A percentile compares a stretch with the other conserved stretches of the same genome.
Evolutionary conservation across 306 rosid species (phyloP).

Genomic region (Chamaecrista fasciculata): DNA sequence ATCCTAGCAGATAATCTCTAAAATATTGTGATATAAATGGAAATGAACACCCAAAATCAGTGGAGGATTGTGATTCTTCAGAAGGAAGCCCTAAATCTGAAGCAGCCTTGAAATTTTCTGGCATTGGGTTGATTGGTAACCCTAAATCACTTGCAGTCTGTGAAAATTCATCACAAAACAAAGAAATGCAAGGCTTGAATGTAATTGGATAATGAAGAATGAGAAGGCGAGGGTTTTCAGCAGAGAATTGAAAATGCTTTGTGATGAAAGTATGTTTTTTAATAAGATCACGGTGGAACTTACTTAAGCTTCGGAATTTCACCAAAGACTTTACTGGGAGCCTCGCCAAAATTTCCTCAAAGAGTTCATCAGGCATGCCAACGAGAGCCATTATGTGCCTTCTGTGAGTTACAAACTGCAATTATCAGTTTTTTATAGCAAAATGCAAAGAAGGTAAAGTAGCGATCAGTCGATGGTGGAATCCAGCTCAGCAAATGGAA

Average conservation of each 20-base stretch:
- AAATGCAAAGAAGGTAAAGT: not conserved
- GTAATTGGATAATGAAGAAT: not conserved
- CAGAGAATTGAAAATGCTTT: not conserved
- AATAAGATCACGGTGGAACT: not conserved
- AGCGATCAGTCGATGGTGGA: not conserved
- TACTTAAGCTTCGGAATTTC: not conserved
- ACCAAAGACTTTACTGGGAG: not conserved
- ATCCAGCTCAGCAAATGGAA: not conserved
- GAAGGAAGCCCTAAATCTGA: too few species aligned
- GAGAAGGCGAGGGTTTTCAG: not conserved
- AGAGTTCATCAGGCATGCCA: not conserved
- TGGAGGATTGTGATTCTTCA: too few species aligned
- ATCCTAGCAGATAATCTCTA: not conserved
- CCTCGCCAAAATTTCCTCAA: not conserved
- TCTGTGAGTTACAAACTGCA: not conserved
- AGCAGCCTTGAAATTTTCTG: too few species aligned
- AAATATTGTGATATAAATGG: not conserved
- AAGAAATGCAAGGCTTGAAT: not conserved
- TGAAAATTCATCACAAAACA: not conserved
- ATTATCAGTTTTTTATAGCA: not conserved
- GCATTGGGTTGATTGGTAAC: too few species aligned
- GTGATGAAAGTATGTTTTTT: not conserved
- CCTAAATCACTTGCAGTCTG: not conserved
- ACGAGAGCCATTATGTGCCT: not conserved
- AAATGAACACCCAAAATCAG: too few species aligned